These are phyloP conservation scores for Verticillium longisporum DNA, from an alignment of 2,329 filamentous ascomycete species.

Conservation along the genomic window DNA sequence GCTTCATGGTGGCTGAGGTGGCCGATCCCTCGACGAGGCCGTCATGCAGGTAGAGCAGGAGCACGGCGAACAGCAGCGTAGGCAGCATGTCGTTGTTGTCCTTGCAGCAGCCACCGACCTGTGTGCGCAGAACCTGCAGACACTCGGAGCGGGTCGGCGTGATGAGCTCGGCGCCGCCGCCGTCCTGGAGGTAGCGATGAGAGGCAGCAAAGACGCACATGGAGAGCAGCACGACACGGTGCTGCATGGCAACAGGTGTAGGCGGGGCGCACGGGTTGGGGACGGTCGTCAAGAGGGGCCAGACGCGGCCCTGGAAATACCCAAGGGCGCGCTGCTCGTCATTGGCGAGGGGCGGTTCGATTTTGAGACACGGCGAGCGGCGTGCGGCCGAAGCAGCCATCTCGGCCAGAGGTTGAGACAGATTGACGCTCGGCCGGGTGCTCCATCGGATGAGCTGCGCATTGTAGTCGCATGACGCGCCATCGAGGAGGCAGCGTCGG, in stretches of 20 bases:
- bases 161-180: constrained; percentile 15
- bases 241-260: constrained; percentile 20
- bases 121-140: constrained; percentile 22
- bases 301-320: constrained; percentile 25
- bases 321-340: constrained; percentile 22
- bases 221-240: constrained; percentile 23
- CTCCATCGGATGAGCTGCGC: constrained; percentile 34
- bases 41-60: constrained; percentile 34
- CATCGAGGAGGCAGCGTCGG: constrained; percentile 21
- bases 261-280: constrained; percentile 21
- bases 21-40: constrained; percentile 26
- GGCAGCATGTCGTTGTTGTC: constrained; percentile 22
- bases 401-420: constrained; percentile 18
- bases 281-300: constrained; percentile 21
- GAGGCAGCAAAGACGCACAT: constrained; percentile 24
- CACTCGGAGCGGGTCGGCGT: constrained; percentile 20
- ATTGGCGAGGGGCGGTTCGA: constrained; percentile 10
- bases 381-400: constrained; percentile 17
- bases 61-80: constrained; percentile 28
- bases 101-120: constrained; percentile 24
- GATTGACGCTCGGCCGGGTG: constrained; percentile 22
- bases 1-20: constrained; percentile 14
- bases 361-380: constrained; percentile 12
- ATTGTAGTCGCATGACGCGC: constrained; percentile 25
- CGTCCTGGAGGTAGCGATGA: constrained; percentile 22